These are phyloP conservation scores for Aspergillus fischeri DNA, from an alignment of 2,329 filamentous ascomycete genomes.

Conservation along the genomic window DNA sequence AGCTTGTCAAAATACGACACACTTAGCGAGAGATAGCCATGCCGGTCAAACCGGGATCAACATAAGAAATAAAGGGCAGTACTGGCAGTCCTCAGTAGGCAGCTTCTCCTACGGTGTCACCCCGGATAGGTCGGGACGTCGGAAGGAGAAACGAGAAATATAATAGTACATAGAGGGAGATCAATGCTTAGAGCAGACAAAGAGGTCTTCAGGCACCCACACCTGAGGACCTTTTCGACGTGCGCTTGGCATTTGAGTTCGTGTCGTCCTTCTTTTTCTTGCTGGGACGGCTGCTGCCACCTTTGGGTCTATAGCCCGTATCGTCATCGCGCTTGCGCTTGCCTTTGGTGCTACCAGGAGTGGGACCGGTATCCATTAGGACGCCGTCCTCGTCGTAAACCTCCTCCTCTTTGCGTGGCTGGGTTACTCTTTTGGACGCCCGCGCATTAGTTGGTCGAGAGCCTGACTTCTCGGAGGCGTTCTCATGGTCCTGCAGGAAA, in stretches of 20 bases:
- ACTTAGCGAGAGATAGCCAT: not conserved
- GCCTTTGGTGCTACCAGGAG: slow-evolving; percentile 30
- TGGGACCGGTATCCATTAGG: slow-evolving; percentile 33
- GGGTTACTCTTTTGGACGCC: slow-evolving; percentile 38
- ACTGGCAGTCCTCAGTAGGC: not conserved
- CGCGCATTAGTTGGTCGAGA: slow-evolving; percentile 39
- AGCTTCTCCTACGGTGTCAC: not conserved
- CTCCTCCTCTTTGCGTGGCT: slow-evolving; percentile 39
- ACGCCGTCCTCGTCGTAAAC: slow-evolving; percentile 42
- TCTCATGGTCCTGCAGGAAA: slow-evolving; percentile 72
- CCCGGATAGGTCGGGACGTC: not conserved
- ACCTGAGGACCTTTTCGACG: slow-evolving; percentile 29
- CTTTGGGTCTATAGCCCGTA: slow-evolving; percentile 45
- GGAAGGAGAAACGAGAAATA: not conserved
- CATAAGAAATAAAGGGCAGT: not conserved
- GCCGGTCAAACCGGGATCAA: not conserved
- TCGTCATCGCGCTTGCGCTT: slow-evolving; percentile 49
- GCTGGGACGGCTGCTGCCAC: slow-evolving; percentile 37
- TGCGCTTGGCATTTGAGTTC: slow-evolving; percentile 26
- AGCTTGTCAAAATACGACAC: not conserved
- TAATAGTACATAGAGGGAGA: slow-evolving; percentile 13
- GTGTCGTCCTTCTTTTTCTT: slow-evolving; percentile 41
- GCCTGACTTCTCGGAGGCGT: slow-evolving; percentile 39
- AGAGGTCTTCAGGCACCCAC: slow-evolving; percentile 13
- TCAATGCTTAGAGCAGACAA: not conserved